These are phyloP conservation scores for Pelargonium citronellum DNA, from an alignment of 441 rosid species.

Conservation along the genomic window DNA sequence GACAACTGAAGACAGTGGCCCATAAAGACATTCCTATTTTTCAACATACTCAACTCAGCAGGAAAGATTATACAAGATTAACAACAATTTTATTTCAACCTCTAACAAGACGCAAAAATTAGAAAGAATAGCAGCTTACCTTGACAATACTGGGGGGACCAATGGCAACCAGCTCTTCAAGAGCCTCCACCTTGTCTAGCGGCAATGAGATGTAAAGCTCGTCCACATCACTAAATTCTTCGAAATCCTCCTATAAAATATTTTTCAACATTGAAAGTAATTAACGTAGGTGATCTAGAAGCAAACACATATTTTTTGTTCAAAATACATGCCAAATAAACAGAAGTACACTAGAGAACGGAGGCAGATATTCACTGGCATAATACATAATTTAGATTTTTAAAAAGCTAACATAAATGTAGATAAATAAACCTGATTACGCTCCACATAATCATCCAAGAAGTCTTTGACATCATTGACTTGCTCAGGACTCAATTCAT, in stretches of 20 bases:
- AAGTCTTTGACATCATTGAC: slow-evolving; percentile 94
- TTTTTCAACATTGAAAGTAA: neutral
- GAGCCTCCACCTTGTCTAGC: slow-evolving; percentile 90
- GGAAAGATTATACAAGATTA: neutral
- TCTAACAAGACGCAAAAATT: slow-evolving; percentile 16
- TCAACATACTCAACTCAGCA: slow-evolving; percentile 4
- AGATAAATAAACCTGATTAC: slow-evolving; percentile 70
- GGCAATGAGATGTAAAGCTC: slow-evolving; percentile 83
- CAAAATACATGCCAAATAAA: neutral
- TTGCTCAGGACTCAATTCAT: slow-evolving; percentile 96
- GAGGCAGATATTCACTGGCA: slow-evolving; percentile 7
- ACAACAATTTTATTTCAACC: neutral
- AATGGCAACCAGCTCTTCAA: slow-evolving; percentile 82
- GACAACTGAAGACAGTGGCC: neutral
- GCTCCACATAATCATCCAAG: slow-evolving; percentile 94
- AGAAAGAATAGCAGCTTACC: slow-evolving; percentile 43
- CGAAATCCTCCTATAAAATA: slow-evolving; percentile 78
- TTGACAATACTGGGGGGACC: slow-evolving; percentile 74
- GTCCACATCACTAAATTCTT: slow-evolving; percentile 86
- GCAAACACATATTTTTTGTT: slow-evolving; percentile 5
- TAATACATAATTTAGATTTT: neutral
- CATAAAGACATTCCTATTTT: neutral
- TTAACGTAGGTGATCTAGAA: slow-evolving; percentile 10
- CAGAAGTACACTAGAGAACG: neutral
- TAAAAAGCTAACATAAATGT: slow-evolving; percentile 8